Evolutionary conservation across 2,329 filamentous ascomycete genomes (phyloP).

Genomic region (Escovopsis sp.): DNA sequence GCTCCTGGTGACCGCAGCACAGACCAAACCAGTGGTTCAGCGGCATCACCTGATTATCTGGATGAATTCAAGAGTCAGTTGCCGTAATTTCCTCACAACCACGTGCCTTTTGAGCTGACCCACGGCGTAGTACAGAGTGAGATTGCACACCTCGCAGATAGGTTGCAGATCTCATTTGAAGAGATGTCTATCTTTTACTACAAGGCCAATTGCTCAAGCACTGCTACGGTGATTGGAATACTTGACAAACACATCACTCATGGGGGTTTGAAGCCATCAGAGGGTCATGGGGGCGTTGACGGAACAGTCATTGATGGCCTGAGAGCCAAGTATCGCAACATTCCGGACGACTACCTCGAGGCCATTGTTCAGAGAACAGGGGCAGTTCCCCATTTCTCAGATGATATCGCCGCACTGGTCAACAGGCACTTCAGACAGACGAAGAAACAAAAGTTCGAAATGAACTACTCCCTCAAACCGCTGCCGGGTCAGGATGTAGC

Average conservation of each 20-base stretch:
- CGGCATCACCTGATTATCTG: not conserved
- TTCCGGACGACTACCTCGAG: conserved; percentile 28
- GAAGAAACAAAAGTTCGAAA: conserved; percentile 20
- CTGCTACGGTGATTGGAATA: conserved; percentile 26
- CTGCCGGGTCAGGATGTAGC: conserved; percentile 7
- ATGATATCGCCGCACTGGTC: conserved; percentile 27
- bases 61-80: conserved; percentile 13
- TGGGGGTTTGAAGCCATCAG: conserved; percentile 17
- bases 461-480: conserved; percentile 25
- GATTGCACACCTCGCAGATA: conserved; percentile 29
- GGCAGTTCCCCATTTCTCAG: conserved; percentile 18
- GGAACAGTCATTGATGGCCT: conserved; percentile 19
- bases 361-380: conserved; percentile 27
- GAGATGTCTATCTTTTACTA: conserved; percentile 28
- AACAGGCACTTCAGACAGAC: conserved; percentile 28
- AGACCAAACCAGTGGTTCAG: no score
- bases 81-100: not conserved
- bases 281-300: conserved; percentile 10
- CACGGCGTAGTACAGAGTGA: conserved; percentile 20
- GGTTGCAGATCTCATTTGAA: conserved; percentile 25
- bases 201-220: conserved; percentile 22
- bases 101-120: not conserved
- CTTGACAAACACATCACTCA: conserved; percentile 28
- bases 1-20: not conserved
- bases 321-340: conserved; percentile 23